phyloP scores from a whole-genome alignment of 1,284 basidiomycete species.

The Limonomyces culmigenus region DNA sequence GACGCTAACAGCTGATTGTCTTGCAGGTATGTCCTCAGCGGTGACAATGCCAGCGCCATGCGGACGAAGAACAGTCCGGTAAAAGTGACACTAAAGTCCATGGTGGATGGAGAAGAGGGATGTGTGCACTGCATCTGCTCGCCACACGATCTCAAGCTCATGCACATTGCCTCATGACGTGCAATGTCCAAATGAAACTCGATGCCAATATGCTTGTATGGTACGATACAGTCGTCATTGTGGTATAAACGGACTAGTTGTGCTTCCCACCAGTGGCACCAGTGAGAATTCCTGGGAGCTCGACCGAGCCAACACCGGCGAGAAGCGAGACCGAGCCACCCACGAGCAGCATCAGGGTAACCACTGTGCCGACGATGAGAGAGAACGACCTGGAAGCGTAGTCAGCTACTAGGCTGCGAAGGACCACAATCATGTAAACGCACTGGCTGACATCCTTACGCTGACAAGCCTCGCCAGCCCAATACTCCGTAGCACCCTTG shows the following conservation, averaged over 20 bases:
- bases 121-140: no score
- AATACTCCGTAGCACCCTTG: conserved; percentile 37
- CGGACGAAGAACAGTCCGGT: conserved; percentile 24
- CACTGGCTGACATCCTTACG: conserved; percentile 64
- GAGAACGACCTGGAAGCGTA: conserved; percentile 41
- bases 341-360: conserved; percentile 45
- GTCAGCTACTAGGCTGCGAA: neutral
- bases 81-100: conserved; percentile 7
- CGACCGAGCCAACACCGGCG: conserved; percentile 36
- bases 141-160: no score
- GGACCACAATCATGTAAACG: conserved; percentile 13
- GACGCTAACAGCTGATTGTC: conserved; percentile 67
- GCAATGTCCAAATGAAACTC: no score
- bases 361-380: conserved; percentile 47
- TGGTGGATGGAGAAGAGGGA: no score
- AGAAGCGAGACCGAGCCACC: conserved; percentile 53
- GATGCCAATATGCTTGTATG: no score
- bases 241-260: no score
- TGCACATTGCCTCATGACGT: no score
- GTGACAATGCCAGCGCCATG: conserved; percentile 29
- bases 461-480: conserved; percentile 63
- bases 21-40: conserved; percentile 28
- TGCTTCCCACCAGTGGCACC: conserved; percentile 43
- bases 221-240: no score
- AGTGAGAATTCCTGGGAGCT: conserved; percentile 54